Conservation (phyloP, 495 filamentous ascomycete species). For the Thermothielavioides terrestris region DNA sequence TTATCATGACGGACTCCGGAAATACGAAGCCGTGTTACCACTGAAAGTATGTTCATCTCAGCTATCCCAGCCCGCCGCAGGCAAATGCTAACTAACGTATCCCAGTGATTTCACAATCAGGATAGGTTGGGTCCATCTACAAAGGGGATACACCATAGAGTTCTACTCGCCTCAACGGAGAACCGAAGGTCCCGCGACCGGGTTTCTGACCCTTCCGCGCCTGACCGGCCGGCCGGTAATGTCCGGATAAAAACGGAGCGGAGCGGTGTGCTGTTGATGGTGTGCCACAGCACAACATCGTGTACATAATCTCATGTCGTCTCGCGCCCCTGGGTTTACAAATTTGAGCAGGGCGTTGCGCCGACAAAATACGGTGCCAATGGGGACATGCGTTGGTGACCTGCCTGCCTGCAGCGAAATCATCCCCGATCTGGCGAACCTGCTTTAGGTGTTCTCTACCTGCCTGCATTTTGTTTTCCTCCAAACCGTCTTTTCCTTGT, state of each 20-base stretch:
- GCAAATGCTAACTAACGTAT: background rate
- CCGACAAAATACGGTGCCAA: background rate
- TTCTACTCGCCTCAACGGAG: background rate
- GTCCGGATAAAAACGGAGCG: background rate
- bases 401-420: background rate
- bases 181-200: background rate
- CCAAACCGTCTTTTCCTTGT: too few relatives aligned
- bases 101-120: background rate
- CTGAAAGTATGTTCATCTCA: background rate
- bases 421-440: too few relatives aligned
- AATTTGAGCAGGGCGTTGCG: background rate
- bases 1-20: background rate
- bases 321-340: background rate
- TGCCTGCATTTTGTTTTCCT: too few relatives aligned
- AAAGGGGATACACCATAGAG: background rate
- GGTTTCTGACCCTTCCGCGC: background rate
- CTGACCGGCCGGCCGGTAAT: background rate
- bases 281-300: background rate
- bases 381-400: background rate
- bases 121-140: conserved; percentile 1
- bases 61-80: too few relatives aligned
- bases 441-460: too few relatives aligned
- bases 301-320: conserved; percentile 13
- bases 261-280: too few relatives aligned
- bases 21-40: background rate